These are phyloP conservation scores for Lavandula angustifolia DNA, from an alignment of 257 asterid species.

Conservation along the genomic window DNA sequence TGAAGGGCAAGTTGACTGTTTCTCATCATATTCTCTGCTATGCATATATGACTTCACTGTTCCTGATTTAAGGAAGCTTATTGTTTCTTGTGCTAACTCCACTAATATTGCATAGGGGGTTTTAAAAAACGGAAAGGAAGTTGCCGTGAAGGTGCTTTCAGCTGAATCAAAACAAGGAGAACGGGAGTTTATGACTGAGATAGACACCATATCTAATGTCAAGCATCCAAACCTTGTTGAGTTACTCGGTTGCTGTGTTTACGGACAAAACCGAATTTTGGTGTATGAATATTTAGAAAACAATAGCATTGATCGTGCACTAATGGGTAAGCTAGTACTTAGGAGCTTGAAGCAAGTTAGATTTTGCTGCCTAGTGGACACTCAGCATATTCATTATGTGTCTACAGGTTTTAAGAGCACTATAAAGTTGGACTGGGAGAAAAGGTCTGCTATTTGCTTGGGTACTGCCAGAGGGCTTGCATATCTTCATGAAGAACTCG, in stretches of 20 bases:
- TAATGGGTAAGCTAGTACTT: conserved; percentile 56
- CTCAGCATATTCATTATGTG: conserved; percentile 26
- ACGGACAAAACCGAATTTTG: conserved; percentile 63
- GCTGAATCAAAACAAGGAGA: conserved; percentile 78
- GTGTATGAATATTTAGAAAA: conserved; percentile 81
- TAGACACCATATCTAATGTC: conserved; percentile 76
- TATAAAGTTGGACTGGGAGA: conserved; percentile 61
- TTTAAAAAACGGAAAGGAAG: conserved; percentile 54
- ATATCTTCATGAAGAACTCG: conserved; percentile 81
- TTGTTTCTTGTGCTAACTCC: conserved; percentile 30
- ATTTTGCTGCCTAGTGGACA: conserved; percentile 12
- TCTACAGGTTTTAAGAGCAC: conserved; percentile 55
- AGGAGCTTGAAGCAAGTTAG: conserved; percentile 21
- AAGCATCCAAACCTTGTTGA: conserved; percentile 88
- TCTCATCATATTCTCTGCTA: conserved; percentile 17
- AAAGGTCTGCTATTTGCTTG: conserved; percentile 71
- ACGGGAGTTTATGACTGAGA: conserved; percentile 83
- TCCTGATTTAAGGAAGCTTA: conserved; percentile 22
- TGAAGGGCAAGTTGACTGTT: conserved; percentile 27
- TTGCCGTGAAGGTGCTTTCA: conserved; percentile 82
- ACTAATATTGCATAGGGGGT: conserved; percentile 60
- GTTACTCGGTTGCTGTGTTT: conserved; percentile 81
- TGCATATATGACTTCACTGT: conserved; percentile 23
- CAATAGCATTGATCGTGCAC: conserved; percentile 72
- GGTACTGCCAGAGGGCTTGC: conserved; percentile 85